Evolutionary conservation across 2,329 filamentous ascomycete genomes (phyloP).

Genomic region (Neobulgaria alba): DNA sequence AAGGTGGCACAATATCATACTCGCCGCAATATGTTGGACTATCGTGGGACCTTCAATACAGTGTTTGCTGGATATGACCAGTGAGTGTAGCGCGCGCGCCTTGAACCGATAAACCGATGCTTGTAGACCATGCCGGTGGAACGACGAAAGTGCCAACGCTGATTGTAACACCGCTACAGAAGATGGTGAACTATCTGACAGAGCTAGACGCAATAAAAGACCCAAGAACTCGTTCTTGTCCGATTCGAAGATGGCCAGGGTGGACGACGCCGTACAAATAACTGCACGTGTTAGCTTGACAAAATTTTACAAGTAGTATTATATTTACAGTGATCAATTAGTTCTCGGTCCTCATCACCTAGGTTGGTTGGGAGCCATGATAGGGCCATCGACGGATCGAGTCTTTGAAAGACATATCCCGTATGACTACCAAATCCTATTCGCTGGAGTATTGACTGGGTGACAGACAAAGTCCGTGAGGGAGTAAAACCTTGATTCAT

Average conservation of each 20-base stretch:
- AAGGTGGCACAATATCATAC: too few species aligned
- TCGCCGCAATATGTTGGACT: constrained; percentile 19
- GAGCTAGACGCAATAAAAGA: constrained; percentile 17
- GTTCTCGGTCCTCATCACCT: too few species aligned
- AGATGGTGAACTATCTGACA: constrained; percentile 17
- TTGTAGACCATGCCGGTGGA: constrained; percentile 18
- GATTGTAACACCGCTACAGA: constrained; percentile 19
- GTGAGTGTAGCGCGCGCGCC: constrained; percentile 15
- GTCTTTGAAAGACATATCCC: too few species aligned
- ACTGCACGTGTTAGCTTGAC: too few species aligned
- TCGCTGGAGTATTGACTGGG: too few species aligned
- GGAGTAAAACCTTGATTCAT: constrained; percentile 19
- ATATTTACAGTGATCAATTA: too few species aligned
- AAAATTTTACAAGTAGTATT: too few species aligned
- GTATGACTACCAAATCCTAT: too few species aligned
- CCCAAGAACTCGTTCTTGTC: constrained; percentile 17
- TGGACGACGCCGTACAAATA: constrained; percentile 15
- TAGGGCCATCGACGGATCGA: too few species aligned
- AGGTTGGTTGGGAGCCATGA: too few species aligned
- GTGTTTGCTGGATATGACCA: constrained; percentile 14
- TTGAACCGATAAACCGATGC: constrained; percentile 17
- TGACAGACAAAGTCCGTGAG: constrained; percentile 12
- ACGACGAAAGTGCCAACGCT: constrained; percentile 18
- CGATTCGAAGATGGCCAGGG: constrained; percentile 17
- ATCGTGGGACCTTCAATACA: constrained; percentile 13